Evolutionary conservation across 352 stramenopile species (phyloP), one percentile per base, ranked within the genome.

Genomic region (Pythium insidiosum): DNA sequence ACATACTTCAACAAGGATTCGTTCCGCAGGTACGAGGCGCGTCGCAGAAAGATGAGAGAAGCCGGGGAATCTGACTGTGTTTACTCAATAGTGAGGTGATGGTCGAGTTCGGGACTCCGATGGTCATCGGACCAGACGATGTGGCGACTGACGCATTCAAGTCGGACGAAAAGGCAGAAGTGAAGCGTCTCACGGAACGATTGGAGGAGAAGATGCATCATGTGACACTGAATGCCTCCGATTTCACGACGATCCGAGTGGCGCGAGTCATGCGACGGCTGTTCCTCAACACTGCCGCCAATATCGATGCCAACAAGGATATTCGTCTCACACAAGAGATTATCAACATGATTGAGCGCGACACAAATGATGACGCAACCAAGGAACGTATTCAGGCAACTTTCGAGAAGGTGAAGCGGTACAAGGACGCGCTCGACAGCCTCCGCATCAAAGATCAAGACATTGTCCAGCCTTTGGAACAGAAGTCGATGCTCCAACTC

Each of bases 1-100:
- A 89, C 73, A 42, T 89, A 89, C 56, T 89, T 89, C 57, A 89
- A 85, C 53, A 89, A 89, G 54, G 68, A 85, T 34, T 75, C 73
- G 40, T 89, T 89, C 47, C 66, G 76, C 31, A 76, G 72, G n/a
- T n/a, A n/a, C n/a, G n/a, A n/a, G n/a, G n/a, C n/a, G n/a, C n/a
- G n/a, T n/a, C n/a, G n/a, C n/a, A n/a, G n/a, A n/a, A n/a, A n/a
- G n/a, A n/a, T n/a, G n/a, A n/a, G n/a, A n/a, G n/a, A n/a, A n/a
- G n/a, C n/a, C n/a, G n/a, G n/a, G n/a, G n/a, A n/a, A n/a, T n/a
- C n/a, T n/a, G n/a, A n/a, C n/a, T n/a, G n/a, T n/a, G n/a, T n/a
- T n/a, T n/a, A n/a, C n/a, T n/a, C n/a, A n/a, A n/a, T n/a, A n/a
- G n/a, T 44, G 67, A 85, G 50, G 66, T 86, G 42, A 68, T 72